Evolutionary conservation across 2,329 filamentous ascomycete species (phyloP).

Genomic region (Fusarium dimerum): DNA sequence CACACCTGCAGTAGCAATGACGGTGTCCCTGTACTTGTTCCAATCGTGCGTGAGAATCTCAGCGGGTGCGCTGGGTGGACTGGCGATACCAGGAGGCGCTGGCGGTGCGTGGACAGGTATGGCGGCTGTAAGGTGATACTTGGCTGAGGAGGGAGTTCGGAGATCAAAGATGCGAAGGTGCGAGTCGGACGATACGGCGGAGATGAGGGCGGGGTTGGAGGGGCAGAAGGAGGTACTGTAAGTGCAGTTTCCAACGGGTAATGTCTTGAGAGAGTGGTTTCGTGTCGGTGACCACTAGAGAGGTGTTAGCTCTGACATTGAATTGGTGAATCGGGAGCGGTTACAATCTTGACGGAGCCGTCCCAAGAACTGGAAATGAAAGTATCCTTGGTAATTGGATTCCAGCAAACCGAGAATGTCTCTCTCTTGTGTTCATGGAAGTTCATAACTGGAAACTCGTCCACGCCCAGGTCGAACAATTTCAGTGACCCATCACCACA

Average conservation of each 20-base stretch:
- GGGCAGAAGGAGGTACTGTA: constrained; percentile 93
- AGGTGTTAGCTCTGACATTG: no score
- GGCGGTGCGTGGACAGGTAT: constrained; percentile 79
- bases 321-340: background rate
- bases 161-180: constrained; percentile 91
- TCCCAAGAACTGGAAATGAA: constrained; percentile 96
- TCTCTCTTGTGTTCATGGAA: constrained; percentile 95
- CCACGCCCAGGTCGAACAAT: constrained; percentile 81
- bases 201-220: constrained; percentile 81
- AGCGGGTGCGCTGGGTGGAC: constrained; percentile 58
- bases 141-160: constrained; percentile 79
- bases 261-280: constrained; percentile 73
- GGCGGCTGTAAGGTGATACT: constrained; percentile 81
- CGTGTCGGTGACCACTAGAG: constrained; percentile 79
- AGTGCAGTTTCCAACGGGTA: constrained; percentile 90
- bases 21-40: constrained; percentile 92
- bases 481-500: constrained; percentile 94
- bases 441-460: constrained; percentile 84
- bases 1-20: constrained; percentile 87
- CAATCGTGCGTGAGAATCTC: constrained; percentile 96
- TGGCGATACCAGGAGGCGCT: constrained; percentile 37
- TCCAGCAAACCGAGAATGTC: constrained; percentile 92
- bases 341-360: constrained; percentile 84
- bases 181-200: constrained; percentile 85
- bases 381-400: constrained; percentile 83